Conservation (phyloP, 2,329 filamentous ascomycete genomes). For the Fusarium tricinctum region DNA sequence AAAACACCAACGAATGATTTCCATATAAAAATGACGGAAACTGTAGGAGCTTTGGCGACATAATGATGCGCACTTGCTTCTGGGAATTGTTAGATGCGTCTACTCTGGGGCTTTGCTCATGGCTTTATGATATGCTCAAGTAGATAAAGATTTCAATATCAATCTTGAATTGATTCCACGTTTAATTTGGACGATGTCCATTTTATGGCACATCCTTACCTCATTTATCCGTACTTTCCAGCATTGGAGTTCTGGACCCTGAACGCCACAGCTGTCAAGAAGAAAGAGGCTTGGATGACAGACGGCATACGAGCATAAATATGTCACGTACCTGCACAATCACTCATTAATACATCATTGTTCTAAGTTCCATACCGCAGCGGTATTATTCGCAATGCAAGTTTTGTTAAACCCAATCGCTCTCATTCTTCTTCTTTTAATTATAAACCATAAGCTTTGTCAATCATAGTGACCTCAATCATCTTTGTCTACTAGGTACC, state of each 20-base stretch:
- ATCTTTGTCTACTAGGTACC: neutral
- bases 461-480: neutral
- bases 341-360: neutral
- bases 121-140: constrained; percentile 41
- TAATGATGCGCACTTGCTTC: constrained; percentile 44
- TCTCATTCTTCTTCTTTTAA: neutral
- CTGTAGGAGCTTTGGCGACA: constrained; percentile 37
- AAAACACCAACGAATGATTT: constrained; percentile 40
- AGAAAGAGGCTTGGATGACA: constrained; percentile 1
- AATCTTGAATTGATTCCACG: constrained; percentile 27
- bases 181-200: neutral
- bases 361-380: too few relatives aligned
- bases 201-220: neutral
- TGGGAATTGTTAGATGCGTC: constrained; percentile 42
- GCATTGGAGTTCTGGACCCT: constrained; percentile 12
- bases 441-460: neutral
- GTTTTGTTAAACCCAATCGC: too few relatives aligned
- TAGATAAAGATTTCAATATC: constrained; percentile 35
- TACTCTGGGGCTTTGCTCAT: constrained; percentile 33
- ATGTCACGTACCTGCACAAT: neutral
- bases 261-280: constrained; percentile 28
- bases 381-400: too few relatives aligned
- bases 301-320: neutral
- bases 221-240: neutral
- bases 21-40: constrained; percentile 40